Evolutionary conservation across 345 rosid species (phyloP).

Genomic region (Moringa oleifera): DNA sequence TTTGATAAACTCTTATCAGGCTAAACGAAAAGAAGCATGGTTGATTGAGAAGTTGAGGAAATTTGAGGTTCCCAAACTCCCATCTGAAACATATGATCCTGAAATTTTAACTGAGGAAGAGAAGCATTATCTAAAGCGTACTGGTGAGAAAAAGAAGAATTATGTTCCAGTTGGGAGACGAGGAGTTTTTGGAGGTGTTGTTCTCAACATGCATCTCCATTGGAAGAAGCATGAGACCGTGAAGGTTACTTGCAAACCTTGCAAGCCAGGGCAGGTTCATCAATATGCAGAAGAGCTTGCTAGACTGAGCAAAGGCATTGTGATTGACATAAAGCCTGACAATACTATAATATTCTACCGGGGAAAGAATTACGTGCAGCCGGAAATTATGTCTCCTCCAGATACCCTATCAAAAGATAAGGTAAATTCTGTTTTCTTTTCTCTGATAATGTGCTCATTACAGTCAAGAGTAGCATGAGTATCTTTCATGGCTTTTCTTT

Average conservation of each 20-base stretch:
- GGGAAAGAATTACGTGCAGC: conserved; percentile 87
- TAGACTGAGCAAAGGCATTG: conserved; percentile 76
- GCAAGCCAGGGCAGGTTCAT: conserved; percentile 73
- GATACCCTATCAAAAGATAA: conserved; percentile 77
- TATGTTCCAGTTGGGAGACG: conserved; percentile 84
- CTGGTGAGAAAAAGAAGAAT: conserved; percentile 84
- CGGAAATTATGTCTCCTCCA: conserved; percentile 65
- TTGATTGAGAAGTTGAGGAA: conserved; percentile 84
- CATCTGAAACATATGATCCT: conserved; percentile 64
- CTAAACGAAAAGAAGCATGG: conserved; percentile 88
- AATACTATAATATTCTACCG: conserved; percentile 68
- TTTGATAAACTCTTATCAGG: conserved; percentile 31
- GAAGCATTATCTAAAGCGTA: conserved; percentile 84
- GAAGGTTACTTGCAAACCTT: conserved; percentile 84
- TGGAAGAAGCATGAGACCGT: conserved; percentile 97
- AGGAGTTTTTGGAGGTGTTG: conserved; percentile 95
- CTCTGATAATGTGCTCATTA: background rate
- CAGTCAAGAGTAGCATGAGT: background rate
- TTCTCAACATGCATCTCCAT: conserved; percentile 93
- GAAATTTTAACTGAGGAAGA: conserved; percentile 88
- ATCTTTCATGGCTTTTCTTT: background rate
- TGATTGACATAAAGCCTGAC: conserved; percentile 71
- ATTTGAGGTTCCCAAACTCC: conserved; percentile 51
- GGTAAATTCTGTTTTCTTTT: conserved; percentile 26
- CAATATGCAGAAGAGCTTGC: conserved; percentile 84